These are phyloP conservation scores for Penicillium salamii DNA, from an alignment of 495 filamentous ascomycete genomes.

Conservation along the genomic window DNA sequence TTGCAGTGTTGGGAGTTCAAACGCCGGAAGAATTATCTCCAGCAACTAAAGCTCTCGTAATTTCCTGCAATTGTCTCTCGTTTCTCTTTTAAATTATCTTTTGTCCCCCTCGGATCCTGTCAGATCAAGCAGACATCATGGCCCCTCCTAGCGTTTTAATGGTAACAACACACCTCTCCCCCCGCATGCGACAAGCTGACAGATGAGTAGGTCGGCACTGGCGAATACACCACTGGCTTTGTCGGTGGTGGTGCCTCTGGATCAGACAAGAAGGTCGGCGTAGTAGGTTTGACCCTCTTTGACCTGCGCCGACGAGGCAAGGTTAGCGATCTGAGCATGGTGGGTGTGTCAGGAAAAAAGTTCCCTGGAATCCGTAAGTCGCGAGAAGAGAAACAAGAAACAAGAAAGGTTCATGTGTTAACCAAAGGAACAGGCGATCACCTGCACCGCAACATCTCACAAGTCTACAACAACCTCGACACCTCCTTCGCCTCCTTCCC, in stretches of 20 bases:
- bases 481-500: slow-evolving; percentile 81
- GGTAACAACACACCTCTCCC: slow-evolving; percentile 46
- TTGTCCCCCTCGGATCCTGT: slow-evolving; percentile 1
- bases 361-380: slow-evolving; percentile 84
- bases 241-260: slow-evolving; percentile 73
- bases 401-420: no score
- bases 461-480: slow-evolving; percentile 85
- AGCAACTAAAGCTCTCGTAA: slow-evolving; percentile 8
- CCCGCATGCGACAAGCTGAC: slow-evolving; percentile 11
- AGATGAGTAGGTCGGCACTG: slow-evolving; percentile 67
- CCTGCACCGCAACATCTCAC: slow-evolving; percentile 80
- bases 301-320: slow-evolving; percentile 86
- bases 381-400: not conserved
- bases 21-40: slow-evolving; percentile 31
- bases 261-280: slow-evolving; percentile 91
- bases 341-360: slow-evolving; percentile 81
- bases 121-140: slow-evolving; percentile 44
- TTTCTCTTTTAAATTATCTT: slow-evolving; percentile 13
- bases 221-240: slow-evolving; percentile 94
- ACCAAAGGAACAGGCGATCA: slow-evolving; percentile 60
- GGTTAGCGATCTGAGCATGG: slow-evolving; percentile 84
- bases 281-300: slow-evolving; percentile 86
- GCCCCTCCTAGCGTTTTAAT: slow-evolving; percentile 83
- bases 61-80: no score
- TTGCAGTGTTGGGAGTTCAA: slow-evolving; percentile 15